Percentiles rank a stretch among this genome's conserved stretches.
Evolutionary conservation across 257 asterid genomes (phyloP).

Genomic region (Catharanthus roseus): DNA sequence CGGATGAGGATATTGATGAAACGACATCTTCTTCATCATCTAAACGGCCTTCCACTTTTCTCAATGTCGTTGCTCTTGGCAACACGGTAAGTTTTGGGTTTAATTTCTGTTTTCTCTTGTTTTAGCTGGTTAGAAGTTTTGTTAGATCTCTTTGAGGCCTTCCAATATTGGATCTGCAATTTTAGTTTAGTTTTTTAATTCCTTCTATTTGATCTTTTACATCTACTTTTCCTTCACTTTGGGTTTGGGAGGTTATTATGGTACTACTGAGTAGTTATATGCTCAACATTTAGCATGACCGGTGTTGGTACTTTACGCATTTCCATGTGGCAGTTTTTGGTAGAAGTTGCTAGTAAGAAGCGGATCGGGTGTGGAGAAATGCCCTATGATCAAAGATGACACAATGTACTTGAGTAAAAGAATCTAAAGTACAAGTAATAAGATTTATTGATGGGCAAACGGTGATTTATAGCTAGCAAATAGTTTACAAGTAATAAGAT

Average conservation of each 20-base stretch:
- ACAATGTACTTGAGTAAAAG: constrained; percentile 1
- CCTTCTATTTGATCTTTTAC: neutral
- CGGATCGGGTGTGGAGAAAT: neutral
- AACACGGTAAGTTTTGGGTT: constrained; percentile 51
- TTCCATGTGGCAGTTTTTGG: neutral
- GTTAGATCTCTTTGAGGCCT: constrained; percentile 17
- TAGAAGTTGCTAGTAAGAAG: neutral
- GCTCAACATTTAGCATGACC: neutral
- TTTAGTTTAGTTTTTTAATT: neutral
- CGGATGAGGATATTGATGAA: constrained; percentile 92
- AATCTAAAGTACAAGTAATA: neutral
- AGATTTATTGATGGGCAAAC: neutral
- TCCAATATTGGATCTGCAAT: constrained; percentile 15
- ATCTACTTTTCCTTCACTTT: neutral
- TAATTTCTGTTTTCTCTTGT: neutral
- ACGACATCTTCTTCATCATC: constrained; percentile 57
- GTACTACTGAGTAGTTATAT: neutral
- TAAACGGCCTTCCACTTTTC: constrained; percentile 76
- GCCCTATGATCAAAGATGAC: neutral
- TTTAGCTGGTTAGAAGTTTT: constrained; percentile 9
- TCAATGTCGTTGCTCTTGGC: constrained; percentile 92
- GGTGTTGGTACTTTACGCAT: too few species aligned
- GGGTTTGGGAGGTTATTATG: neutral
- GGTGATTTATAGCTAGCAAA: too few species aligned
- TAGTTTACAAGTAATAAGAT: neutral